Percentiles rank a stretch among this genome's conserved stretches.
Evolutionary conservation across 2,329 filamentous ascomycete genomes (phyloP).

Genomic region (Alternaria viburni): DNA sequence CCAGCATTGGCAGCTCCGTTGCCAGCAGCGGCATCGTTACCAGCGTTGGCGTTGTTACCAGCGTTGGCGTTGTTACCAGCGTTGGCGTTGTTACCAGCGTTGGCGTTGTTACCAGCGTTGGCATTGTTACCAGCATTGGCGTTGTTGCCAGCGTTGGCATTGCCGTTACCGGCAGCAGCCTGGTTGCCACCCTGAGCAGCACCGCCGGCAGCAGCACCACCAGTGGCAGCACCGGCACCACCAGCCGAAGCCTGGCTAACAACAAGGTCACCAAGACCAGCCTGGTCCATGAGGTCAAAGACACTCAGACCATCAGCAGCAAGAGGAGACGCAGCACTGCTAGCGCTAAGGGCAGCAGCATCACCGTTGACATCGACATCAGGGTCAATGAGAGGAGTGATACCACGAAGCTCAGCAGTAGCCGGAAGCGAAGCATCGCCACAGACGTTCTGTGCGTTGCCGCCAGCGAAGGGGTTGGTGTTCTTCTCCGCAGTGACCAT

Average conservation of each 20-base stretch:
- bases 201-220: constrained; percentile 22
- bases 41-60: too few species aligned
- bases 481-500: constrained; percentile 74
- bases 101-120: constrained; percentile 6
- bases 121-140: not conserved
- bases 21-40: constrained; percentile 8
- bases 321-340: constrained; percentile 62
- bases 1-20: constrained; percentile 10
- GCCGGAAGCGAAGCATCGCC: constrained; percentile 67
- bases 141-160: not conserved
- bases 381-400: constrained; percentile 72
- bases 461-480: constrained; percentile 71
- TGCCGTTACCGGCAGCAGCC: constrained; percentile 25
- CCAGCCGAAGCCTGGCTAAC: constrained; percentile 46
- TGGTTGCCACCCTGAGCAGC: constrained; percentile 14
- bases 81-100: not conserved
- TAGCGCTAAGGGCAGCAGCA: constrained; percentile 66
- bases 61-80: not conserved
- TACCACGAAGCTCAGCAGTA: constrained; percentile 67
- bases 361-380: constrained; percentile 62
- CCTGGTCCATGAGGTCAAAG: constrained; percentile 66
- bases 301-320: constrained; percentile 67
- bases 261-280: constrained; percentile 70
- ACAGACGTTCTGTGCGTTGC: constrained; percentile 66
- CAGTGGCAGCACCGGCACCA: constrained; percentile 42